A percentile compares a stretch with the other conserved stretches of the same genome.
phyloP scores from a whole-genome alignment of 768 basidiomycete species.

The Serpula lacrymans region DNA sequence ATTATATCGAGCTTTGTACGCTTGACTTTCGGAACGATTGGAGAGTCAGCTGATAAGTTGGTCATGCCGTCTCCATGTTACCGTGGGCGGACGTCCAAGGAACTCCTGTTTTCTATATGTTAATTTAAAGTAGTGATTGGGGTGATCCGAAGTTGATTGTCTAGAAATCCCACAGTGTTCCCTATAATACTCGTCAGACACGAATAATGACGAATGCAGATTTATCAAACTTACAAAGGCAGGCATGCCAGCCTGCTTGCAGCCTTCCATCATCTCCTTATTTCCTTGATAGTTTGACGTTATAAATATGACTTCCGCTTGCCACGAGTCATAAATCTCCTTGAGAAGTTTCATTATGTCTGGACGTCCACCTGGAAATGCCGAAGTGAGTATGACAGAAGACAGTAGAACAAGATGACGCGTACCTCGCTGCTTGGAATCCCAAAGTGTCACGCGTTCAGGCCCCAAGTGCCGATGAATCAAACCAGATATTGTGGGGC shows the following conservation, averaged over 20 bases:
- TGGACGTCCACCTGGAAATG: slow-evolving; percentile 30
- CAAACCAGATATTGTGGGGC: slow-evolving; percentile 38
- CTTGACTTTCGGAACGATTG: too few species aligned
- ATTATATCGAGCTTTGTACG: too few species aligned
- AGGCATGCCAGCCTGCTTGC: slow-evolving; percentile 33
- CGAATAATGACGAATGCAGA: slow-evolving; percentile 2
- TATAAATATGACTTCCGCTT: slow-evolving; percentile 38
- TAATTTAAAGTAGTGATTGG: too few species aligned
- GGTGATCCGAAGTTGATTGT: too few species aligned
- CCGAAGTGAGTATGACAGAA: neutral
- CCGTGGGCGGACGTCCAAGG: too few species aligned
- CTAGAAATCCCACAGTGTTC: slow-evolving; percentile 39
- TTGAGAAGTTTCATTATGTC: slow-evolving; percentile 59
- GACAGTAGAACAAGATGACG: slow-evolving; percentile 2
- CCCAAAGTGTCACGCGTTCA: slow-evolving; percentile 38
- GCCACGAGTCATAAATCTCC: slow-evolving; percentile 56
- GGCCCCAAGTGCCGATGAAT: slow-evolving; percentile 36
- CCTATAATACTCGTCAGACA: slow-evolving; percentile 14
- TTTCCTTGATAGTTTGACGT: slow-evolving; percentile 40
- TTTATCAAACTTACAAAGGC: slow-evolving; percentile 29
- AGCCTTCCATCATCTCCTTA: slow-evolving; percentile 40
- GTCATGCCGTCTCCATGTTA: too few species aligned
- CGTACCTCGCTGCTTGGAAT: slow-evolving; percentile 35
- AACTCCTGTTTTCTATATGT: too few species aligned
- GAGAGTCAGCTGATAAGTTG: too few species aligned